Conservation (phyloP, 805 yeast species). For the Kodamaea hsintzibuensis region DNA sequence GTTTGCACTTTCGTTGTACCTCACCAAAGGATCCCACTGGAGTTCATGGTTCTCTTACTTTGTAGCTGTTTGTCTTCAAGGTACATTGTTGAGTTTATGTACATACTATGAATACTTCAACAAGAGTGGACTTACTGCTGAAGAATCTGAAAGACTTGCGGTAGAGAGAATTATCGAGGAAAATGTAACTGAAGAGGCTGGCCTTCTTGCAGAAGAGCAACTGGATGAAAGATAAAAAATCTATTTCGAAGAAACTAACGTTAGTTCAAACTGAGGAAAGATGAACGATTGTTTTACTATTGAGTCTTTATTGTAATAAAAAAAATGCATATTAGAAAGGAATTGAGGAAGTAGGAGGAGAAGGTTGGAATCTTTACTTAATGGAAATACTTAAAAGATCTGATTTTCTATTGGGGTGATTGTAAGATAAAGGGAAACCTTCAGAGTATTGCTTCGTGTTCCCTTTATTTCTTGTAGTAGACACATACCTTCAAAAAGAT, state of each 20-base stretch:
- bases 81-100: constrained; percentile 61
- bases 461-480: too few relatives aligned
- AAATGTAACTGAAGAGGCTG: constrained; percentile 16
- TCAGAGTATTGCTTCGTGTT: too few relatives aligned
- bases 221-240: background rate
- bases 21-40: constrained; percentile 80
- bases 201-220: constrained; percentile 2
- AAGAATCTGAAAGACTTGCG: constrained; percentile 27
- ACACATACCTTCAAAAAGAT: too few relatives aligned
- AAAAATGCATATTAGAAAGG: too few relatives aligned
- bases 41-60: constrained; percentile 83
- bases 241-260: background rate
- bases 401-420: too few relatives aligned
- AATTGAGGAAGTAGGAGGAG: too few relatives aligned
- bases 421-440: too few relatives aligned
- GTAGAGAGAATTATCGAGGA: constrained; percentile 32
- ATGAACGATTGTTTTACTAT: background rate
- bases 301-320: background rate
- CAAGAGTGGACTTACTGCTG: constrained; percentile 23
- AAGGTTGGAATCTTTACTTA: too few relatives aligned
- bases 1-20: constrained; percentile 71
- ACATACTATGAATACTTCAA: constrained; percentile 38
- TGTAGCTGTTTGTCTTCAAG: constrained; percentile 69
- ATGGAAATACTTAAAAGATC: too few relatives aligned
- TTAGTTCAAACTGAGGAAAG: too few relatives aligned